Evolutionary conservation across 306 rosid genomes (phyloP).

Genomic region (Malus orientalis): DNA sequence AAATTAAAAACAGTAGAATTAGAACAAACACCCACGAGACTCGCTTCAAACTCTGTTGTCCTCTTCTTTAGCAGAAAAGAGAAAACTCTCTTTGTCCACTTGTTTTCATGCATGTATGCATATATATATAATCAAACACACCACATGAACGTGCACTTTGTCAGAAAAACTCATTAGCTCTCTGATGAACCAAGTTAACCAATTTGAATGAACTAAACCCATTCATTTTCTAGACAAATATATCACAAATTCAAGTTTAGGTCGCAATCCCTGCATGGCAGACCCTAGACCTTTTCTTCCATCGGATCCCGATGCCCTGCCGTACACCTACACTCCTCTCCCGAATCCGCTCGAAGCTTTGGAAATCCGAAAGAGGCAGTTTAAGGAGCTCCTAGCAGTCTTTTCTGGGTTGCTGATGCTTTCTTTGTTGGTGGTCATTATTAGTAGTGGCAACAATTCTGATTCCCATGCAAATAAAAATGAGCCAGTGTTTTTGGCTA

Average conservation of each 20-base stretch:
- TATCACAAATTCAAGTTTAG: not conserved
- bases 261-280: conserved; percentile 13
- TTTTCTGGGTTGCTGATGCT: conserved; percentile 36
- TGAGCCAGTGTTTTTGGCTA: not conserved
- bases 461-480: not conserved
- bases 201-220: not conserved
- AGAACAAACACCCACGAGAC: not conserved
- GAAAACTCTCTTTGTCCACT: not conserved
- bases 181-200: too few relatives aligned
- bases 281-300: conserved; percentile 17
- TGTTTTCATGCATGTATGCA: not conserved
- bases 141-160: not conserved
- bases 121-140: not conserved
- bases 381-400: conserved; percentile 18
- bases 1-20: not conserved
- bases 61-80: conserved; percentile 7
- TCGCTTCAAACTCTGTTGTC: conserved; percentile 11
- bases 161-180: not conserved
- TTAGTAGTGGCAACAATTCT: conserved; percentile 4
- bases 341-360: conserved; percentile 2
- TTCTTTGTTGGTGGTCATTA: conserved; percentile 25
- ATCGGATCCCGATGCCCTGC: conserved; percentile 11
- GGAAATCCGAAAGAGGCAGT: not conserved
- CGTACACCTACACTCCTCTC: conserved; percentile 32
- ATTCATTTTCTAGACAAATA: not conserved